Evolutionary conservation across 202 grass and related monocot genomes (phyloP).

Genomic region (Musa balbisiana): DNA sequence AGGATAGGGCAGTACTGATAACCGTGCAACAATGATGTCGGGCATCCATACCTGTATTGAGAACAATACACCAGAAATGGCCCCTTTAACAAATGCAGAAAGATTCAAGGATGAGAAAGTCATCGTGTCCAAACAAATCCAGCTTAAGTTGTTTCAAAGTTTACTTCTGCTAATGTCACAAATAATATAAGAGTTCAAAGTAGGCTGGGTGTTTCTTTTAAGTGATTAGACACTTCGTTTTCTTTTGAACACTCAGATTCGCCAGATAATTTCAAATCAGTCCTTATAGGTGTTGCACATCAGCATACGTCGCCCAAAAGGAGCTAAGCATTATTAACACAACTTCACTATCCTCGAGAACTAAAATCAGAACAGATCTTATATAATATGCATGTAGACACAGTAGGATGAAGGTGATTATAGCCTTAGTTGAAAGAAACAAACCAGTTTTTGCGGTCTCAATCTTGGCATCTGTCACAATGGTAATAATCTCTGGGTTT

Average conservation of each 20-base stretch:
- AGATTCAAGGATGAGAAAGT: neutral
- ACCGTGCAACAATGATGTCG: constrained; percentile 53
- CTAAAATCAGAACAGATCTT: neutral
- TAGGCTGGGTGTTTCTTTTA: no score
- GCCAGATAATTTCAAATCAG: no score
- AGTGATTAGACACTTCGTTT: no score
- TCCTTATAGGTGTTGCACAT: no score
- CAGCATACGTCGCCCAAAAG: no score
- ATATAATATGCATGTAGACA: neutral
- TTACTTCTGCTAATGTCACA: no score
- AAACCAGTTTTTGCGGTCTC: constrained; percentile 76
- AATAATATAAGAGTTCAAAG: no score
- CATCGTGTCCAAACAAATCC: no score
- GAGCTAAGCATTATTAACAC: neutral
- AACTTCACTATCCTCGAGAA: no score
- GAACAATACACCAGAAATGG: neutral
- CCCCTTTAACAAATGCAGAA: neutral
- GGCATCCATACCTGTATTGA: constrained; percentile 62
- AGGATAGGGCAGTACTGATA: constrained; percentile 56
- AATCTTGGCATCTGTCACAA: constrained; percentile 57
- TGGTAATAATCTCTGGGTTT: constrained; percentile 59
- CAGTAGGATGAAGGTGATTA: neutral
- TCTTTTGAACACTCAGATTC: no score
- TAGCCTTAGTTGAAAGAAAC: constrained; percentile 5
- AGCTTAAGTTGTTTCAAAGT: no score